Conservation (phyloP, 2,329 filamentous ascomycete genomes). For the Coniosporium tulheliwenetii region DNA sequence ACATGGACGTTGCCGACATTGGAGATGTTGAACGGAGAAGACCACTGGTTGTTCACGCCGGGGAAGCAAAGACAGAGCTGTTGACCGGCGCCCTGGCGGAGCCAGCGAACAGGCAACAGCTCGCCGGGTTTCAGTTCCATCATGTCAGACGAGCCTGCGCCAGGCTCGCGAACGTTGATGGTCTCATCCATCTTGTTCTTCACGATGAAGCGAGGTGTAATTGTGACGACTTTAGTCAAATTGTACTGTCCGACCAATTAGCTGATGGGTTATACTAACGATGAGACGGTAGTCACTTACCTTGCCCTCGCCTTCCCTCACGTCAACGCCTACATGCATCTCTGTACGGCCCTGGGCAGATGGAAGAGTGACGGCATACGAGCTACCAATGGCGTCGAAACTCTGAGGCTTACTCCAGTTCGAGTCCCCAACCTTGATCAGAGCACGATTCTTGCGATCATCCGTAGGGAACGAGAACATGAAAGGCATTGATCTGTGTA, state of each 20-base stretch:
- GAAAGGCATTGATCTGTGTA: slow-evolving; percentile 67
- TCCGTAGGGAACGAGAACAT: slow-evolving; percentile 92
- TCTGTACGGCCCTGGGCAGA: slow-evolving; percentile 57
- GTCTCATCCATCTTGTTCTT: slow-evolving; percentile 87
- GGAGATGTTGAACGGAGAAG: slow-evolving; percentile 92
- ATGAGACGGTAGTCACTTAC: slow-evolving; percentile 3
- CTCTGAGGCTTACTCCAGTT: slow-evolving; percentile 95
- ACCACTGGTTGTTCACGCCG: slow-evolving; percentile 93
- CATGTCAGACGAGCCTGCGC: slow-evolving; percentile 61
- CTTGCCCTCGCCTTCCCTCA: slow-evolving; percentile 85
- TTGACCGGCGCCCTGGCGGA: slow-evolving; percentile 69
- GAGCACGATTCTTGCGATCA: slow-evolving; percentile 78
- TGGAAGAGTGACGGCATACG: slow-evolving; percentile 70
- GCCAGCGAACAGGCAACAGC: slow-evolving; percentile 73
- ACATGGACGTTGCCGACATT: slow-evolving; percentile 86
- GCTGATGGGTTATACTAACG: not conserved
- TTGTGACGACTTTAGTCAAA: slow-evolving; percentile 84
- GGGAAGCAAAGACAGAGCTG: slow-evolving; percentile 88
- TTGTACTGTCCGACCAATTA: slow-evolving; percentile 45
- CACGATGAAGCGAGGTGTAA: slow-evolving; percentile 82
- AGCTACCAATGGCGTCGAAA: slow-evolving; percentile 94
- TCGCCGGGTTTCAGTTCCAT: slow-evolving; percentile 64
- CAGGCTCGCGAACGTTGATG: slow-evolving; percentile 73
- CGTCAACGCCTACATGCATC: slow-evolving; percentile 79
- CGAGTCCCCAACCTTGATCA: slow-evolving; percentile 78